Evolutionary conservation across 139 green algal genomes (phyloP), one percentile per base, ranked within the genome.

Genomic region (Chloropicon primus): DNA sequence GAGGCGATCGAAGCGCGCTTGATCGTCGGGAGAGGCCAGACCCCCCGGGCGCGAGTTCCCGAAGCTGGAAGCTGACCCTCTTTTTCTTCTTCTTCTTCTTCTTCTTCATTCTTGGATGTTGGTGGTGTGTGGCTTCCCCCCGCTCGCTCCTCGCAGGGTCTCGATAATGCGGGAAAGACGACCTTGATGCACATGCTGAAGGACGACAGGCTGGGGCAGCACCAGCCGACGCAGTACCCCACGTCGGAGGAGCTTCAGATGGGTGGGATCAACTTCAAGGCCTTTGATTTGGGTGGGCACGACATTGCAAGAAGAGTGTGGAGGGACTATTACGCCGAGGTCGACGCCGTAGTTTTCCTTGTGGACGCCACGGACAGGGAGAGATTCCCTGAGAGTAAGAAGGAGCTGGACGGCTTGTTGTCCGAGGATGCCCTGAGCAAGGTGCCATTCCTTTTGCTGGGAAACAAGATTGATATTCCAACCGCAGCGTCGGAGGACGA

Each of bases 181-280:
- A 99, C 96, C 2, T 84, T 99, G 24, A 97, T 99, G 93, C 96
- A 99, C 84, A 99, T 99, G 96, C 85, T 99, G 1, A 98, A 98
- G 84, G 96, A 99, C 78, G 93, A 99, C 85, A 86, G 96, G 17
- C 82, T 99, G 28, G 93, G 93, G 24, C 94, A 98, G 88, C 92
- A 98, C 79, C 91, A 97, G 84, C 96, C 96, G 1, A 99, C 96
- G 72, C 96, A 99, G 85, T 96, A 97, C 77, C 96, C 96, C 0
- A 99, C 96, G 0, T 96, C 90, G 1, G 96, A 99, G 88, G 96
- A 99, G 88, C 87, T 99, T 71, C 94, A 97, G 81, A 96, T 99
- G 82, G 95, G 91, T 24, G 95, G 96, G 26, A 97, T 99, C 79
- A 98, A 97, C 80, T 98, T 99, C 87, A 96, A 97, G 82, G 95